Evolutionary conservation across 129 eudicot species (phyloP).

Genomic region (Pseudognaphalium luteoalbum): DNA sequence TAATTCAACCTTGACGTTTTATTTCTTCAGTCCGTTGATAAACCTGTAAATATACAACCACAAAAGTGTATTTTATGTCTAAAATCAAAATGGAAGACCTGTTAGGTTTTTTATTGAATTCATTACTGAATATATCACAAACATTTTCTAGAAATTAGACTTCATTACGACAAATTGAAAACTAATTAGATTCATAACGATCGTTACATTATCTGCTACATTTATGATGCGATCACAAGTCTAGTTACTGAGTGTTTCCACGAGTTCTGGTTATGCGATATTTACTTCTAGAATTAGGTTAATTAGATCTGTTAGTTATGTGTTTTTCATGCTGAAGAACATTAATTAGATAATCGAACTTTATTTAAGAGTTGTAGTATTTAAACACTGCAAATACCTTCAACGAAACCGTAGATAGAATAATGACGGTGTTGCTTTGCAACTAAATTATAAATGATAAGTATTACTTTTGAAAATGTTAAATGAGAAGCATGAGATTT

Average conservation of each 20-base stretch:
- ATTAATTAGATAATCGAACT: not conserved
- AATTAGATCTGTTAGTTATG: slow-evolving; percentile 17
- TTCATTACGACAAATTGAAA: not conserved
- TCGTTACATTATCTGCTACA: slow-evolving; percentile 2
- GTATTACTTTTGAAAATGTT: too few relatives aligned
- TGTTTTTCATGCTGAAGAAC: not conserved
- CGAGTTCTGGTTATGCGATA: not conserved
- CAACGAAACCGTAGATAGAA: slow-evolving; percentile 4
- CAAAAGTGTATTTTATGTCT: not conserved
- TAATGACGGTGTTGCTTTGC: not conserved
- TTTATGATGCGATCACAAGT: slow-evolving; percentile 15
- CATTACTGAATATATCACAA: not conserved
- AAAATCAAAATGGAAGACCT: not conserved
- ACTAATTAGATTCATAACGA: slow-evolving; percentile 8
- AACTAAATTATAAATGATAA: not conserved
- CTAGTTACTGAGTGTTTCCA: not conserved
- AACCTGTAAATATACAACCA: not conserved
- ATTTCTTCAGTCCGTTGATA: not conserved
- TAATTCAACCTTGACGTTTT: not conserved
- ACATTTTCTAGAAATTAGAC: not conserved
- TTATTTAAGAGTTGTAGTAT: not conserved
- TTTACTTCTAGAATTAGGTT: slow-evolving; percentile 5
- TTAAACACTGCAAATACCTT: slow-evolving; percentile 5
- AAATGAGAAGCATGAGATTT: slow-evolving; percentile 14
- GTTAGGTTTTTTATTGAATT: not conserved